phyloP scores from a whole-genome alignment of 108 stramenopile species.

The Discostella stelligeroides region DNA sequence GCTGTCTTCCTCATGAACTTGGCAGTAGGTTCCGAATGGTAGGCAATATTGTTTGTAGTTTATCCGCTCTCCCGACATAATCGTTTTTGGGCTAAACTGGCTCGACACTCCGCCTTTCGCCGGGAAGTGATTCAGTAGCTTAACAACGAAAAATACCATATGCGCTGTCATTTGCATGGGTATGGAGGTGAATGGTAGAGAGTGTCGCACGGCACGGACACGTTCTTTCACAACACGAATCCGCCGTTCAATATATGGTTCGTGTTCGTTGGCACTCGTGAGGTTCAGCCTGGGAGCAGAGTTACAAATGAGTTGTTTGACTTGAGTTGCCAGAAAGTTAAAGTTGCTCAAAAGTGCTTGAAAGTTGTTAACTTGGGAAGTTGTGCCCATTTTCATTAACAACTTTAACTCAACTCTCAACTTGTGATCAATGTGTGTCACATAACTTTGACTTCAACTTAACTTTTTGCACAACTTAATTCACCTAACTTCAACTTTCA shows the following conservation, averaged over 20 bases:
- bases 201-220: no score
- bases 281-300: neutral
- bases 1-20: neutral
- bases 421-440: no score
- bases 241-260: neutral
- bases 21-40: neutral
- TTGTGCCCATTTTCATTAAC: no score
- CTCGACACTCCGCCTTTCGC: slow-evolving; percentile 38
- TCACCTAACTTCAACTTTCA: no score
- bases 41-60: neutral
- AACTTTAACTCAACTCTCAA: no score
- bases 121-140: slow-evolving; percentile 43
- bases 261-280: neutral
- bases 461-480: no score
- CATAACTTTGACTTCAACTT: no score
- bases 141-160: slow-evolving; percentile 19
- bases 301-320: no score
- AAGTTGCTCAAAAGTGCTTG: no score
- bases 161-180: slow-evolving; percentile 21
- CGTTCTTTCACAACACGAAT: no score
- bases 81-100: slow-evolving; percentile 24
- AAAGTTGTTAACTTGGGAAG: no score
- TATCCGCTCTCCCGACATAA: slow-evolving; percentile 2
- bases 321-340: no score
- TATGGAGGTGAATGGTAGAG: slow-evolving; percentile 34